Percentiles rank a stretch among this genome's conserved stretches.
These are phyloP conservation scores for Colletotrichum chrysophilum DNA, from an alignment of 2,329 filamentous ascomycete genomes.

Conservation along the genomic window DNA sequence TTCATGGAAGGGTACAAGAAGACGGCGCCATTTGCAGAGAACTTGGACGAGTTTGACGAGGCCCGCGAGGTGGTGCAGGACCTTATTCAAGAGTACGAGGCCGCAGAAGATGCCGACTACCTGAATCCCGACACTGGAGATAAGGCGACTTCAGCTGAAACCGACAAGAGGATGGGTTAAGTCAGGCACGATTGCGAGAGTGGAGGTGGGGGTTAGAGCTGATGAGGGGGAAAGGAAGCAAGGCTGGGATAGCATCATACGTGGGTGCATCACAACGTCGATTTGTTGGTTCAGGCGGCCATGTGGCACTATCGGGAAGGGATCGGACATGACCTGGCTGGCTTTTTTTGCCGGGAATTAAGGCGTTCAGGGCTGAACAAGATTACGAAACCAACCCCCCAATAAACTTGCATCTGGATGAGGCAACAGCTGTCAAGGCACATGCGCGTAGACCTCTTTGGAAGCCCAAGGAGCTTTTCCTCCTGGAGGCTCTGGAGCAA, in stretches of 20 bases:
- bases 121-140: slow-evolving; percentile 73
- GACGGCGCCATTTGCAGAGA: slow-evolving; percentile 90
- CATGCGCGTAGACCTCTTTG: not conserved
- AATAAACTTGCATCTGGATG: slow-evolving; percentile 4
- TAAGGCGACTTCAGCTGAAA: slow-evolving; percentile 56
- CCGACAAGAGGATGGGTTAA: slow-evolving; percentile 54
- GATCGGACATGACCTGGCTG: slow-evolving; percentile 1
- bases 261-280: not conserved
- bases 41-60: slow-evolving; percentile 93
- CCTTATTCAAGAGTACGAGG: slow-evolving; percentile 93
- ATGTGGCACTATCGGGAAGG: not conserved
- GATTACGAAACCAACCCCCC: slow-evolving; percentile 1
- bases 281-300: not conserved
- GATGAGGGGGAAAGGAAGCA: not conserved
- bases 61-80: slow-evolving; percentile 90
- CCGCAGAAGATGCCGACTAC: slow-evolving; percentile 90
- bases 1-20: slow-evolving; percentile 98
- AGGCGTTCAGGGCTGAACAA: slow-evolving; percentile 17
- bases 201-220: not conserved
- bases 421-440: not conserved
- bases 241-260: not conserved
- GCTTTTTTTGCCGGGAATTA: not conserved
- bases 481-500: not conserved
- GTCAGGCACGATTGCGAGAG: not conserved
- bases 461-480: slow-evolving; percentile 7